Conservation (phyloP, 2,329 filamentous ascomycete genomes). For the Trichoderma semiorbis region DNA sequence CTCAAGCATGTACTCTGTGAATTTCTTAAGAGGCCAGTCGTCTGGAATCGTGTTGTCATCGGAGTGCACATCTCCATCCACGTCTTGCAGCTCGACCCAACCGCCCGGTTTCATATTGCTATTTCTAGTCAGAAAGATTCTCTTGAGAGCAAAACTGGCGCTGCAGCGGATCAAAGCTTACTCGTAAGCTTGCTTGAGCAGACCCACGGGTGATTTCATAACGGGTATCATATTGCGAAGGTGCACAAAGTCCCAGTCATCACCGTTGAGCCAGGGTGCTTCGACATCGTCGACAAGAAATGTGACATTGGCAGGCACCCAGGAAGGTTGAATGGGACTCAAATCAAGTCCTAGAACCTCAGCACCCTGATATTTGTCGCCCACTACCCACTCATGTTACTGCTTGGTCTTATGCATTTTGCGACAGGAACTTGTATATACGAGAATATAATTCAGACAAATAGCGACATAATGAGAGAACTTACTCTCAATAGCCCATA, state of each 20-base stretch:
- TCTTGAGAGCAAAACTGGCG: not conserved
- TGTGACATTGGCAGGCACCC: constrained; percentile 39
- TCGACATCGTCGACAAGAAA: constrained; percentile 38
- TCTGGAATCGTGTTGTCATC: constrained; percentile 32
- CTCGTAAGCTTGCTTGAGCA: constrained; percentile 32
- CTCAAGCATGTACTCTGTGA: constrained; percentile 29
- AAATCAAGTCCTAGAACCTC: constrained; percentile 39
- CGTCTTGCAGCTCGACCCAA: constrained; percentile 42
- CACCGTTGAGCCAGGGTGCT: constrained; percentile 29
- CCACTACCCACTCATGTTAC: constrained; percentile 22
- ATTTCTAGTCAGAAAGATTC: not conserved
- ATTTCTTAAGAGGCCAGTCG: constrained; percentile 21
- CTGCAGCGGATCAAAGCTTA: constrained; percentile 6
- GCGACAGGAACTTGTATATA: not conserved
- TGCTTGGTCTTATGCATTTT: not conserved
- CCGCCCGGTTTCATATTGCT: constrained; percentile 41
- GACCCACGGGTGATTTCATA: constrained; percentile 30
- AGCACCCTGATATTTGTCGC: constrained; percentile 35
- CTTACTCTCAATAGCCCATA: constrained; percentile 43
- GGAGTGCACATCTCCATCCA: constrained; percentile 33
- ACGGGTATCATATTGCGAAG: constrained; percentile 45
- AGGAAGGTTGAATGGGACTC: constrained; percentile 39
- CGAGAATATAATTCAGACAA: not conserved
- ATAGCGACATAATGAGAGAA: not conserved
- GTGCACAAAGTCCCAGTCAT: constrained; percentile 31